Evolutionary conservation across 2,329 filamentous ascomycete species (phyloP), one percentile per base, ranked within the genome.

Genomic region (Calonectria hawksworthii): DNA sequence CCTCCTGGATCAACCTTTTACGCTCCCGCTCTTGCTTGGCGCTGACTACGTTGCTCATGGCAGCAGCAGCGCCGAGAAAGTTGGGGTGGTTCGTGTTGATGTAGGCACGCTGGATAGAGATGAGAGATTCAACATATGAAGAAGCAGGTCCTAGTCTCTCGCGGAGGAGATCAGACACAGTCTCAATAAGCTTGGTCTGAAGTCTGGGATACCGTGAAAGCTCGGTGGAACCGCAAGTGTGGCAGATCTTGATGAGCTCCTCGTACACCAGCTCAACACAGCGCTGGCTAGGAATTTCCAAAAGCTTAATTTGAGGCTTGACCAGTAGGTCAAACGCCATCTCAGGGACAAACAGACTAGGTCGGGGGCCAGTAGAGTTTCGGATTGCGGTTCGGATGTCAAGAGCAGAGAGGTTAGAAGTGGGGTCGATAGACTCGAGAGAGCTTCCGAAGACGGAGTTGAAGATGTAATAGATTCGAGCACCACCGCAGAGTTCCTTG

Each of bases 51-150:
- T 97, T 96, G 79, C 95, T 96, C 97, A 99, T 99, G 76, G 97
- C 97, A 44, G 96, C 96, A 28, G 97, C 96, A 21, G 97, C 97
- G 56, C 97, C 97, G 21, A 99, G 92, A 88, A 99, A 99, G 86
- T 99, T 99, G 64, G 97, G 97, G 84, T 99, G 97, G 83, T 99
- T 99, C 52, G 97, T 99, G 88, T 99, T 99, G 87, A 99, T 99
- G 86, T 99, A 99, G 26, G 97, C 97, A 79, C 97, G 92, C 86
- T 99, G 97, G 75, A 99, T 99, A 32, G 97, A 94, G 78, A 99
- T 99, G 76, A 99, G 90, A 51, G 96, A 99, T 85, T 98, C 97
- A 54, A 99, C 97, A 80, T 99, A 99, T 68, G 87, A 90, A 2
- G 96, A 98, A 72, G 94, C 93, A 14, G 97, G 97, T 2, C 97